Evolutionary conservation across 2,329 filamentous ascomycete genomes (phyloP).

Genomic region (Penicillium griseofulvum): DNA sequence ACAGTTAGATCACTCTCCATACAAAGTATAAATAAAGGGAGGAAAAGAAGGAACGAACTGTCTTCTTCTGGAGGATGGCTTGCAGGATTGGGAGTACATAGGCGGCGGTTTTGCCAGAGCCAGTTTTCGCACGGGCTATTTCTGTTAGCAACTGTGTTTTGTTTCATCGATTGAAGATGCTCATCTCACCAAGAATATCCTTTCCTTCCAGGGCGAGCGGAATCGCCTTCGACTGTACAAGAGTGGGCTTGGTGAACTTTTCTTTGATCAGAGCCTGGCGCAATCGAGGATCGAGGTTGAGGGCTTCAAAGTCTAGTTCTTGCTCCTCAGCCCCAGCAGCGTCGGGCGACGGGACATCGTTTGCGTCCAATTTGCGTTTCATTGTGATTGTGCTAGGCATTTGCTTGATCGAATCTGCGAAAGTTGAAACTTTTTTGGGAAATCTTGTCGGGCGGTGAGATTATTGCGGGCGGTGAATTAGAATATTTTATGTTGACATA

Average conservation of each 20-base stretch:
- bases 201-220: slow-evolving; percentile 82
- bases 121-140: slow-evolving; percentile 82
- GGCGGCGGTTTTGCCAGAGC: slow-evolving; percentile 95
- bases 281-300: slow-evolving; percentile 80
- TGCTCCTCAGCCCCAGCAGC: slow-evolving; percentile 24
- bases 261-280: slow-evolving; percentile 82
- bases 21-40: too few species aligned
- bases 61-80: slow-evolving; percentile 74
- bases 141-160: slow-evolving; percentile 17
- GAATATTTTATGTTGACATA: slow-evolving; percentile 4
- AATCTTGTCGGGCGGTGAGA: slow-evolving; percentile 39
- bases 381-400: slow-evolving; percentile 32
- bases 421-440: slow-evolving; percentile 21
- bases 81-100: slow-evolving; percentile 90
- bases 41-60: slow-evolving; percentile 43
- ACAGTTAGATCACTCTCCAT: neutral
- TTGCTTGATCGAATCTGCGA: slow-evolving; percentile 8
- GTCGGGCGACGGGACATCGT: slow-evolving; percentile 46
- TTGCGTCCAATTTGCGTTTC: slow-evolving; percentile 52
- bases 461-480: slow-evolving; percentile 27
- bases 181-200: slow-evolving; percentile 66
- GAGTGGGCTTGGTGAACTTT: slow-evolving; percentile 81
- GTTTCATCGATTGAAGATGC: too few species aligned
- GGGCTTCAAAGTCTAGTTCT: slow-evolving; percentile 64
- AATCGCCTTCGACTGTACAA: slow-evolving; percentile 82